These are phyloP conservation scores for Apiospora sp. DNA, from an alignment of 2,329 filamentous ascomycete genomes.

Conservation along the genomic window DNA sequence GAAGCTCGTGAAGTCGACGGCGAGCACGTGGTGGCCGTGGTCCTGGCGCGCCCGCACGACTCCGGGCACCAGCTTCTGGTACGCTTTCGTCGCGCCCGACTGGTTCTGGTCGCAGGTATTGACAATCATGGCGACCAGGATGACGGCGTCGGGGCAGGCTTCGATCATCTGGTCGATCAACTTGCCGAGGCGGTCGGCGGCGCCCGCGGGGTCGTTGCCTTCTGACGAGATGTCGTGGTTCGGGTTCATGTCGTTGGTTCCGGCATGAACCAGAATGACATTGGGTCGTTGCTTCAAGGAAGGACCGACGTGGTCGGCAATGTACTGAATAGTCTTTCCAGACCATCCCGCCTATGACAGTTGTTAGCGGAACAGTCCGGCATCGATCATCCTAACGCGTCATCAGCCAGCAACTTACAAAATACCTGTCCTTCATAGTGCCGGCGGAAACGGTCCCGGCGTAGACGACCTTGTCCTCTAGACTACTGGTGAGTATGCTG, in stretches of 20 bases:
- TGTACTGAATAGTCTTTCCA: neutral
- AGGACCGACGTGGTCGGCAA: neutral
- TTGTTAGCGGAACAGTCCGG: neutral
- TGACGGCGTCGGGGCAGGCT: neutral
- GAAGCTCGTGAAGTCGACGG: too few species aligned
- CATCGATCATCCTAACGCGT: too few species aligned
- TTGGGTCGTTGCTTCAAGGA: conserved; percentile 23
- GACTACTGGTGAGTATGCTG: neutral
- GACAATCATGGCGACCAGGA: neutral
- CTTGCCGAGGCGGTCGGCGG: neutral
- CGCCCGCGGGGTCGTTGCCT: neutral
- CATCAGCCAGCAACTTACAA: neutral
- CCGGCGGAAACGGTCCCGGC: neutral
- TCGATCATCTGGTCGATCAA: neutral
- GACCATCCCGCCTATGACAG: neutral
- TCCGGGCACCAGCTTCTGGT: neutral
- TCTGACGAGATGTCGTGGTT: conserved; percentile 1
- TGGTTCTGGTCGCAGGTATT: neutral
- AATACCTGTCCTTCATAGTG: neutral
- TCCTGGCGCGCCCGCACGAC: neutral
- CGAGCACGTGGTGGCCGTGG: neutral
- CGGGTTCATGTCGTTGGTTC: conserved; percentile 29
- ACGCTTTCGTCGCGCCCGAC: neutral
- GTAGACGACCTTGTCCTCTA: neutral
- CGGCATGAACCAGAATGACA: conserved; percentile 25